phyloP scores from a whole-genome alignment of 805 yeast species.

The Metschnikowia dekortorum region DNA sequence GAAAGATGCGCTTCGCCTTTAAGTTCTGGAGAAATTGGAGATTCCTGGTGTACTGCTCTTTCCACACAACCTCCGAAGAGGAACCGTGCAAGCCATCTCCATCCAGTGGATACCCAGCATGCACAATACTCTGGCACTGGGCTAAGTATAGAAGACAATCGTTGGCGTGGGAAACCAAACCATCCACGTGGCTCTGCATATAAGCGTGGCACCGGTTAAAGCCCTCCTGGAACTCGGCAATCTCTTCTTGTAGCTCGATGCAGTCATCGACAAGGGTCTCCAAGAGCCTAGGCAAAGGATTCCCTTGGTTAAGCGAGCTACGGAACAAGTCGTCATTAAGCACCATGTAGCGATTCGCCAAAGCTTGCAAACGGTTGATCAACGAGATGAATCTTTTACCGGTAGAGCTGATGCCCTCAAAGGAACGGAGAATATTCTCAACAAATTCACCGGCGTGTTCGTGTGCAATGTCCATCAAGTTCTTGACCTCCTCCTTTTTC shows the following conservation, averaged over 20 bases:
- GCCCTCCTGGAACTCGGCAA: neutral
- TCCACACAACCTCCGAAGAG: neutral
- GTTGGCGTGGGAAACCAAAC: neutral
- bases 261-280: neutral
- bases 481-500: neutral
- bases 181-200: conserved; percentile 1
- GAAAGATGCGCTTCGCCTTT: conserved; percentile 6
- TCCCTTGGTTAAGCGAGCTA: neutral
- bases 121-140: neutral
- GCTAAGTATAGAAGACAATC: neutral
- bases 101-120: neutral
- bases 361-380: conserved; percentile 11
- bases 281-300: neutral
- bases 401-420: conserved; percentile 6
- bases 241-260: conserved; percentile 4
- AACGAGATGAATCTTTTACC: conserved; percentile 7
- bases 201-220: conserved; percentile 1
- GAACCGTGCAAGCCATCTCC: neutral
- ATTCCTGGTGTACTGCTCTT: conserved; percentile 3
- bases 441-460: conserved; percentile 4
- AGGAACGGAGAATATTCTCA: conserved; percentile 9
- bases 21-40: conserved; percentile 7
- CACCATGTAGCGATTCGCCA: conserved; percentile 6
- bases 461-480: conserved; percentile 3
- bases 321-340: conserved; percentile 5